A percentile compares a stretch with the other conserved stretches of the same genome.
phyloP scores from a whole-genome alignment of 202 grass and related monocot species.

The Carex arenaria region DNA sequence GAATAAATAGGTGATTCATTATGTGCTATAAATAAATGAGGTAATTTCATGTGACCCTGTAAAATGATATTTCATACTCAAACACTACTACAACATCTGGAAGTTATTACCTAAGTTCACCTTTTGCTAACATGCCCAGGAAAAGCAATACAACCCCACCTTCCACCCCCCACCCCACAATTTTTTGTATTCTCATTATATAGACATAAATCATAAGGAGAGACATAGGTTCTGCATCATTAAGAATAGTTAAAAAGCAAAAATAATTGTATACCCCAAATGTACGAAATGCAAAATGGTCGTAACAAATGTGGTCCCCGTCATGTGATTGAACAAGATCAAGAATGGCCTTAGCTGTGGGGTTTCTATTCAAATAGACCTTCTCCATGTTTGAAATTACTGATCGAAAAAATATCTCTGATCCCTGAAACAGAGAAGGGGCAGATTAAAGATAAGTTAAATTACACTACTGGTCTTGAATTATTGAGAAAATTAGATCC shows the following conservation, averaged over 20 bases:
- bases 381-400: slow-evolving; percentile 79
- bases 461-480: neutral
- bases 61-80: neutral
- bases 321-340: slow-evolving; percentile 72
- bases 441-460: neutral
- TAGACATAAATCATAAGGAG: neutral
- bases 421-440: slow-evolving; percentile 56
- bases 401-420: slow-evolving; percentile 64
- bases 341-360: slow-evolving; percentile 77
- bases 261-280: slow-evolving; percentile 59
- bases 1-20: neutral
- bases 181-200: neutral
- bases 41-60: neutral
- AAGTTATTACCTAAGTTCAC: neutral
- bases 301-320: slow-evolving; percentile 71
- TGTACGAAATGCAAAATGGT: slow-evolving; percentile 95
- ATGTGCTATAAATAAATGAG: neutral
- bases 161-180: too few relatives aligned
- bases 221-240: neutral
- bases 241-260: neutral
- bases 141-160: neutral
- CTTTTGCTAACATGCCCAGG: neutral
- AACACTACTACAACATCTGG: neutral
- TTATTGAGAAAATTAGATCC: neutral
- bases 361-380: slow-evolving; percentile 78